phyloP scores from a whole-genome alignment of 495 filamentous ascomycete species.

The Viridothelium virens region DNA sequence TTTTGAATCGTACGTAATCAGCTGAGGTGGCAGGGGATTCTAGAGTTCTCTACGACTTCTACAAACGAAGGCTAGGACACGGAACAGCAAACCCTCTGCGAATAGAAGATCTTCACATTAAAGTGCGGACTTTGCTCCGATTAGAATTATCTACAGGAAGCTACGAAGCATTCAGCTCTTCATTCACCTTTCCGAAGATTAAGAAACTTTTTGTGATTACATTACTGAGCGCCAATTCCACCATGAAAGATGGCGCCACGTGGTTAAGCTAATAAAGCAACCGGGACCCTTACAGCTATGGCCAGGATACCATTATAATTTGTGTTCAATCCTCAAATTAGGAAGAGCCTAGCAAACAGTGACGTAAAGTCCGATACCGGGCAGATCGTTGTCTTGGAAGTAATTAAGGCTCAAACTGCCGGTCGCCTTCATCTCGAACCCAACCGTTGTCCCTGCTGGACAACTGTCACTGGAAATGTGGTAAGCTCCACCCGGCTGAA shows the following conservation, averaged over 20 bases:
- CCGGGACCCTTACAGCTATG: neutral
- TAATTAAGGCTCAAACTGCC: constrained; percentile 21
- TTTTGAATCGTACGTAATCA: no score
- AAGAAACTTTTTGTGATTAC: constrained; percentile 4
- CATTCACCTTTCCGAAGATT: constrained; percentile 8
- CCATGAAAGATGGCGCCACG: neutral
- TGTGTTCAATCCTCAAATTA: neutral
- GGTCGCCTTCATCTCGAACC: constrained; percentile 20
- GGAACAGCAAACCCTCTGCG: neutral
- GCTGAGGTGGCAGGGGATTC: no score
- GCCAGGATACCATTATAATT: neutral
- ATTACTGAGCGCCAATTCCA: neutral
- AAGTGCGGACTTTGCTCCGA: neutral
- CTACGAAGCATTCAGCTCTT: neutral
- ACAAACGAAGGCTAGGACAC: no score
- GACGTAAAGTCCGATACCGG: constrained; percentile 22
- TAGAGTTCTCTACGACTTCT: no score
- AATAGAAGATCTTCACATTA: neutral
- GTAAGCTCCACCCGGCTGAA: constrained; percentile 22
- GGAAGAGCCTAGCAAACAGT: constrained; percentile 19
- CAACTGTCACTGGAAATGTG: constrained; percentile 18
- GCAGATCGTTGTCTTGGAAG: constrained; percentile 28
- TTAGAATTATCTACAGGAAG: constrained; percentile 1
- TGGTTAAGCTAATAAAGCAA: neutral
- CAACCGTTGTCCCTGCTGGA: constrained; percentile 17